Base-by-base conservation (phyloP, 2,329 filamentous ascomycete genomes). In the Hypocreales sp. region DNA sequence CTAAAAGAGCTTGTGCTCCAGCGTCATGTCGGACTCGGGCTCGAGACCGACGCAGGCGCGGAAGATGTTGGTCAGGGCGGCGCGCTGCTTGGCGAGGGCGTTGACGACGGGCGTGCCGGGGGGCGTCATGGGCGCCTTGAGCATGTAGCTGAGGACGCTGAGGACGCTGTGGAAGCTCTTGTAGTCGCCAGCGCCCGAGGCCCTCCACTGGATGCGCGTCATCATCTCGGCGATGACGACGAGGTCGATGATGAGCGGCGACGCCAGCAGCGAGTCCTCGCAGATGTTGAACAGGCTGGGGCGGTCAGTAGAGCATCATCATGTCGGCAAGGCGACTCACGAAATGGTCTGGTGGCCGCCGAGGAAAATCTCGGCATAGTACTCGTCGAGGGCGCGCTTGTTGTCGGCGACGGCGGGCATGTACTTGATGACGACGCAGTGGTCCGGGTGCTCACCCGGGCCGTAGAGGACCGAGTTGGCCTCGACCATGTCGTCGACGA, bases 341-440 rank as follows among this genome's bases (percentile, higher is more conserved):
- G 72, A 78, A 52, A 98, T 98, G 44, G 84, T 95, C 66, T 98
- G 90, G 61, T 95, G 90, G 22, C 90, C 90, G 40, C 90, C 90
- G 60, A 95, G 71, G 71, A 98, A 98, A 58, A 98, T 95, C 67
- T 98, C 87, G 30, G 84, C 90, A 44, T 94, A 94, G 71, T 98
- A 98, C 67, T 98, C 90, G 48, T 98, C 90, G 29, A 98, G 69
- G 29, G 90, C 90, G 50, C 90, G 84, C 74, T 98, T 98, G 71
- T 94, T 92, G 61, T 98, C 90, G 36, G 90, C 90, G 26, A 98
- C 90, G 37, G 86, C 83, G 20, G 90, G 90, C 86, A 98, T 93
- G 67, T 98, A 98, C 72, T 98, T 98, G 74, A 98, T 98, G 43
- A 98, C 90, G 33, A 98, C 90, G 33, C 82, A 92, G 64, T 98